Conservation (phyloP, 2,329 filamentous ascomycete species). For the Mycocentrospora acerina region DNA sequence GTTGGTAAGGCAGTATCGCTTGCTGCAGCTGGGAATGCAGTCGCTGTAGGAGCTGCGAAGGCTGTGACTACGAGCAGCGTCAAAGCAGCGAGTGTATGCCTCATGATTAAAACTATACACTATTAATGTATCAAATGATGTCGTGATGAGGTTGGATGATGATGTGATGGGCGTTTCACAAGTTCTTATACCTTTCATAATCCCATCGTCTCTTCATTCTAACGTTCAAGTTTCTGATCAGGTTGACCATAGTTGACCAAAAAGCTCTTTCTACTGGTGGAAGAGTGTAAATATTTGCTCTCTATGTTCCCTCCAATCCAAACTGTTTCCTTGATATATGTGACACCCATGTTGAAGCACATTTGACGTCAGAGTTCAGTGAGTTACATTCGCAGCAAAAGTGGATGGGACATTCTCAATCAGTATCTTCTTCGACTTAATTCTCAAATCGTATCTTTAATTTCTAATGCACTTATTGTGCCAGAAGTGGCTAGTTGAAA, state of each 20-base stretch:
- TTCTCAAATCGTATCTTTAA: no score
- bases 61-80: slow-evolving; percentile 15
- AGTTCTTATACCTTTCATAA: neutral
- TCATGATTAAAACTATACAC: slow-evolving; percentile 13
- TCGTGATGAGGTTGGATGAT: slow-evolving; percentile 1
- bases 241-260: neutral
- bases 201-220: neutral
- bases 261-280: slow-evolving; percentile 1
- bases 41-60: slow-evolving; percentile 12
- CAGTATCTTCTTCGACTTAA: no score
- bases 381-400: neutral
- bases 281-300: neutral
- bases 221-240: neutral
- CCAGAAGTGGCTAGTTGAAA: no score
- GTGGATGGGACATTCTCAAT: slow-evolving; percentile 4
- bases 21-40: slow-evolving; percentile 8
- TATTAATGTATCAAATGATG: neutral
- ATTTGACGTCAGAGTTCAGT: neutral
- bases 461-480: no score
- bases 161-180: neutral
- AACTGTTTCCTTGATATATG: neutral
- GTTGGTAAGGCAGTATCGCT: slow-evolving; percentile 7
- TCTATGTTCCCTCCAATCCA: neutral
- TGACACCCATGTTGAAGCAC: neutral
- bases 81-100: slow-evolving; percentile 18